Conservation (phyloP, 192 early-diverging fungal species). For the Coemansia sp. region DNA sequence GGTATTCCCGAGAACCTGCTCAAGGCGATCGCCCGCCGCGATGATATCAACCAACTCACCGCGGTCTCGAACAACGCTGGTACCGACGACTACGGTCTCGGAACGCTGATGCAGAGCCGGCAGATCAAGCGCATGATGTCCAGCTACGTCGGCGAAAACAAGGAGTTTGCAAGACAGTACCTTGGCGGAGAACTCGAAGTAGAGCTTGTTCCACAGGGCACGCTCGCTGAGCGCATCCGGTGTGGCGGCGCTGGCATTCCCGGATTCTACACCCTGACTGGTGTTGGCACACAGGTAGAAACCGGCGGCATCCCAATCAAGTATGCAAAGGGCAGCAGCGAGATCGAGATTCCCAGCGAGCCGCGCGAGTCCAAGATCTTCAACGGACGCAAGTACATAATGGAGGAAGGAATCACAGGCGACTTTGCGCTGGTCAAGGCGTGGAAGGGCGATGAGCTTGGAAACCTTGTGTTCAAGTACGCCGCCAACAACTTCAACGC, state of each 20-base stretch:
- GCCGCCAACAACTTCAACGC: constrained; percentile 79
- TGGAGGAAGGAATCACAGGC: constrained; percentile 76
- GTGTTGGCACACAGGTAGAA: constrained; percentile 69
- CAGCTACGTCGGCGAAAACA: constrained; percentile 78
- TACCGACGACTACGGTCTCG: constrained; percentile 70
- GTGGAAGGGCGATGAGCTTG: constrained; percentile 81
- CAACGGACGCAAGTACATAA: constrained; percentile 66
- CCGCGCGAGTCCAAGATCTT: constrained; percentile 70
- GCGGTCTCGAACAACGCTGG: constrained; percentile 81
- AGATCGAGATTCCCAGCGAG: constrained; percentile 56
- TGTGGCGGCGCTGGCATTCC: constrained; percentile 78
- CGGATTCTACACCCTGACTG: constrained; percentile 70
- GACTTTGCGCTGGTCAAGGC: constrained; percentile 79
- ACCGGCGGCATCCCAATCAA: constrained; percentile 75
- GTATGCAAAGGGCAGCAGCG: constrained; percentile 54
- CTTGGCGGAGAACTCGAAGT: constrained; percentile 79
- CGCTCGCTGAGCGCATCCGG: constrained; percentile 74
- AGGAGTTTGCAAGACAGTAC: constrained; percentile 80
- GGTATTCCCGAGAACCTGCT: constrained; percentile 81
- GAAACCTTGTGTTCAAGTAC: constrained; percentile 72
- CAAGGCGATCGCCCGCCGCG: constrained; percentile 61
- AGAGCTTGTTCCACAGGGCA: constrained; percentile 75
- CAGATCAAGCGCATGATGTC: constrained; percentile 83
- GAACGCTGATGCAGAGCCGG: constrained; percentile 61
- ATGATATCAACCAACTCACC: constrained; percentile 64